A percentile compares a stretch with the other conserved stretches of the same genome.
These are phyloP conservation scores for Eimeria zaria DNA, from an alignment of 169 alveolate genomes.

Conservation along the genomic window DNA sequence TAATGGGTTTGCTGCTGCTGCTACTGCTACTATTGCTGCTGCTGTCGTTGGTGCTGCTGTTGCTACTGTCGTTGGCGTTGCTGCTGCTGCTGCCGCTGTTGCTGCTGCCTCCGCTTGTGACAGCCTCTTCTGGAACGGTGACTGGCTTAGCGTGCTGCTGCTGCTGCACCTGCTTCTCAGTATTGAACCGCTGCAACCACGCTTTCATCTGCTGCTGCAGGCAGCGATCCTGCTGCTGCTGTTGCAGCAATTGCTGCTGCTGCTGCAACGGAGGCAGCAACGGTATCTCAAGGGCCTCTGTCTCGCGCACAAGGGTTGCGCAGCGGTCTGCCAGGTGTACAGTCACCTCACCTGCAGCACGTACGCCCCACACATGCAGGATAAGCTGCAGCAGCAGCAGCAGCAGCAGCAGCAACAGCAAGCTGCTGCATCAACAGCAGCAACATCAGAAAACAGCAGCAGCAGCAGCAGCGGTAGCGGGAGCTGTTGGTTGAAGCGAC, in stretches of 20 bases:
- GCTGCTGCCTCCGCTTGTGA: conserved; percentile 9
- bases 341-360: conserved; percentile 48
- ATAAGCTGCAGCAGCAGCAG: conserved; percentile 8
- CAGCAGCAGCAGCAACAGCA: neutral
- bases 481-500: neutral
- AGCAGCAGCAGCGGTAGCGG: neutral
- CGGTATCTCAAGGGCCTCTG: conserved; percentile 28
- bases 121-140: neutral
- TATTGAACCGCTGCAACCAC: neutral
- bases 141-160: neutral
- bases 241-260: no score
- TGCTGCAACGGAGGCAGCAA: conserved; percentile 50
- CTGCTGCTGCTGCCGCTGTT: conserved; percentile 4
- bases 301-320: neutral
- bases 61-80: conserved; percentile 16
- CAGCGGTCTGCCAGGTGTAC: conserved; percentile 67
- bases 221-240: conserved; percentile 7
- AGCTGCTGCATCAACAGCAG: neutral
- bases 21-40: neutral
- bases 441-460: conserved; percentile 12
- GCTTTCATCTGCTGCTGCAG: conserved; percentile 19
- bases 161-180: conserved; percentile 14
- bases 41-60: conserved; percentile 5
- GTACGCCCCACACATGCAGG: neutral
- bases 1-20: conserved; percentile 21